Evolutionary conservation across 1,284 basidiomycete species (phyloP).

Genomic region (Heterobasidion occidentale): DNA sequence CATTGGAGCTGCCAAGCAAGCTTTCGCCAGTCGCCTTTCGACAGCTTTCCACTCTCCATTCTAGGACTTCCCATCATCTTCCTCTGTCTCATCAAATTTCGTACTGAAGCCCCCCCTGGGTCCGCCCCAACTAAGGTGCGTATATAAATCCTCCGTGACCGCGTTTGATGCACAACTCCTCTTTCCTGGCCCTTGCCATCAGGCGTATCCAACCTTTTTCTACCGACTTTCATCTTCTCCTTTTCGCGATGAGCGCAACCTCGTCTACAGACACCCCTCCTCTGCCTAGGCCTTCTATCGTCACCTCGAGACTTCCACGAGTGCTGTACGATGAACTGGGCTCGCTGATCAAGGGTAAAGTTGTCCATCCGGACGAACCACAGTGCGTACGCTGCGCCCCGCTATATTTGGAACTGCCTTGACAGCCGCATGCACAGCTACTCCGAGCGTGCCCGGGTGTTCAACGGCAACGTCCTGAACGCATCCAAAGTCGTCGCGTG

Average conservation of each 20-base stretch:
- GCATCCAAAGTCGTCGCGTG: slow-evolving; percentile 53
- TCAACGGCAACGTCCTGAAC: slow-evolving; percentile 71
- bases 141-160: too few relatives aligned
- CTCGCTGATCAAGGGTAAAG: slow-evolving; percentile 3
- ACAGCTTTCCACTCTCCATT: too few relatives aligned
- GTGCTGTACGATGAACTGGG: slow-evolving; percentile 7
- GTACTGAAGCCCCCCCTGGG: too few relatives aligned
- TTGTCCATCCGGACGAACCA: slow-evolving; percentile 5
- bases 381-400: slow-evolving; percentile 1
- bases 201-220: too few relatives aligned
- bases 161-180: too few relatives aligned
- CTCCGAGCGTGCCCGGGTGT: slow-evolving; percentile 51
- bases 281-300: neutral
- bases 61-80: too few relatives aligned
- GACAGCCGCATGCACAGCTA: slow-evolving; percentile 37
- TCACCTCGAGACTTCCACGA: slow-evolving; percentile 3
- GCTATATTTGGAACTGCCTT: neutral
- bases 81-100: too few relatives aligned
- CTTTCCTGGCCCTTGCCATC: too few relatives aligned
- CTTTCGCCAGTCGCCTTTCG: too few relatives aligned
- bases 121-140: too few relatives aligned
- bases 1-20: too few relatives aligned
- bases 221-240: neutral
- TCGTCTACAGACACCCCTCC: neutral
- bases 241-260: neutral